Base-by-base conservation (phyloP, 805 yeast species). In the Candida vartiovaarae region DNA sequence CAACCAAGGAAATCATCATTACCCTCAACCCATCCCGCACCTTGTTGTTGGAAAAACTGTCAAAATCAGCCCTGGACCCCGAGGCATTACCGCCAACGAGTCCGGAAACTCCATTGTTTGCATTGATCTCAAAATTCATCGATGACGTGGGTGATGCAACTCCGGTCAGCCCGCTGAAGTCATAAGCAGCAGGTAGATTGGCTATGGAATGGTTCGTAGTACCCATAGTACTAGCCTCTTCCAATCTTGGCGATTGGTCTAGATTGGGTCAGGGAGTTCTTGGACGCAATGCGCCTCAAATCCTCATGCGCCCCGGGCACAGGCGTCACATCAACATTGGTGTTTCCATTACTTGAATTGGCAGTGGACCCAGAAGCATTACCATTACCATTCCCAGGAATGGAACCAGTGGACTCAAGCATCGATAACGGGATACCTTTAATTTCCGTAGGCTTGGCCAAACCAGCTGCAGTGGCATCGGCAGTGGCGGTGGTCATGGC, bases 1-100 rank as follows among this genome's bases (percentile, higher is more conserved):
- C 96, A 90, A 9, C 97, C 97, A 38, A 90, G 67, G 56, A 90
- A 84, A 59, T 90, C 97, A 57, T 90, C 97, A 38, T 80, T 86
- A 30, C 80, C 82, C 57, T 86, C 89, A 59, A 82, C 74, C 95
- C 95, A 87, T n/a, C 47, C 45, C 31, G 82, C 78, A 27, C 89
- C 84, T 53, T 85, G 93, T 60, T 83, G 88, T 59, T 83, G 88
- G 63, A 84, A 79, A 84, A 83, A 20, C 71, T 70, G 53, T 82
- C 80, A 55, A 79, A 63, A 40, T 59, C 61, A 23, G 54, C 50
- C 28, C 55, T 46, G 4, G 43, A 32, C 5, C 39, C 44, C 32
- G 34, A 39, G 9, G 10, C 20, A 33, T 15, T 15, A 8, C 35
- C 35, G 4, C 35, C 35, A 32, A 6, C 20, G 20, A 15, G 20